Conservation (phyloP, 148 eudicot species). For the Spergularia bocconei region DNA sequence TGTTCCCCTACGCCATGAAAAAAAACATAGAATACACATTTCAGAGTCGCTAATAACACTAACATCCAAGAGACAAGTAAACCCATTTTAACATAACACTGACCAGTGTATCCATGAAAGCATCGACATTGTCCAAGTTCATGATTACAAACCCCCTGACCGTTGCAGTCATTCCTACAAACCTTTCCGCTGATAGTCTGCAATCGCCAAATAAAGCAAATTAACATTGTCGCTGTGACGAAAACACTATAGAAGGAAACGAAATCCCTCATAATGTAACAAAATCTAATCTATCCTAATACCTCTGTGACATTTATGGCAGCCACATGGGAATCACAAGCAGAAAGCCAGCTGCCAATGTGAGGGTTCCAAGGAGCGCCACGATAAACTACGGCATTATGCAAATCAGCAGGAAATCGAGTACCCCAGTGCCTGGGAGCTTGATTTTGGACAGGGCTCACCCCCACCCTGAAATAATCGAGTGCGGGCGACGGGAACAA, state of each 20-base stretch:
- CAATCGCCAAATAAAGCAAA: slow-evolving; percentile 8
- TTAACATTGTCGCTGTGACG: neutral
- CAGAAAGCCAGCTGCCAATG: slow-evolving; percentile 85
- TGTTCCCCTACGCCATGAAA: slow-evolving; percentile 54
- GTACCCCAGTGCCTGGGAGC: neutral
- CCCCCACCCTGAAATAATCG: slow-evolving; percentile 1
- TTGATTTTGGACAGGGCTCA: neutral
- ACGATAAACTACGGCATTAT: slow-evolving; percentile 63
- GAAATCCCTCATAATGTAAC: neutral
- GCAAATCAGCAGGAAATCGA: slow-evolving; percentile 62
- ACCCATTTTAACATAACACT: slow-evolving; percentile 28
- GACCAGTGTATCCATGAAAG: slow-evolving; percentile 83
- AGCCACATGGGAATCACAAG: slow-evolving; percentile 50
- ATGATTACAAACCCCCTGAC: slow-evolving; percentile 80
- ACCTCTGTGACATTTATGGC: slow-evolving; percentile 72
- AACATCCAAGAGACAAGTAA: neutral
- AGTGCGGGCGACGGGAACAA: neutral
- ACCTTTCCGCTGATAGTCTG: slow-evolving; percentile 67
- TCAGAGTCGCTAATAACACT: neutral
- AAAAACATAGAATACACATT: neutral
- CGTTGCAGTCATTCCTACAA: slow-evolving; percentile 62
- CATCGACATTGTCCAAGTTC: slow-evolving; percentile 80
- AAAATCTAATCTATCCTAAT: neutral
- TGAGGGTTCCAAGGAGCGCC: slow-evolving; percentile 93
- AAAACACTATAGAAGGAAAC: neutral